These are phyloP conservation scores for Pharnaceum exiguum DNA, from an alignment of 148 eudicot genomes.

Conservation along the genomic window DNA sequence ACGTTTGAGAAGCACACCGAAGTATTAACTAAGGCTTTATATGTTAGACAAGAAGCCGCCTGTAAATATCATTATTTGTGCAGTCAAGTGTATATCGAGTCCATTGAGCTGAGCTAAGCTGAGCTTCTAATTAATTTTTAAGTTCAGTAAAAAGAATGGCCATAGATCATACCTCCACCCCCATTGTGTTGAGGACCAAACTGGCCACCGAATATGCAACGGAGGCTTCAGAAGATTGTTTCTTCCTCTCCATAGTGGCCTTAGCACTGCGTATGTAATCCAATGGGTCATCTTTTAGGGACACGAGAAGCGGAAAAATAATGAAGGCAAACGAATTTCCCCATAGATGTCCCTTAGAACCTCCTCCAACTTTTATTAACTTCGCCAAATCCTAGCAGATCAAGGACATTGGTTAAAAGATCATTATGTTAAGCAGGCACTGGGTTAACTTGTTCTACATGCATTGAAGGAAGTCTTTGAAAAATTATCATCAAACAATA, in stretches of 20 bases:
- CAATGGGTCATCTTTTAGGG: conserved; percentile 43
- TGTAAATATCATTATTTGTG: neutral
- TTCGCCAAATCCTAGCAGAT: conserved; percentile 56
- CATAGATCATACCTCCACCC: conserved; percentile 34
- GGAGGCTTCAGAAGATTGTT: conserved; percentile 53
- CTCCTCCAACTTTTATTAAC: conserved; percentile 44
- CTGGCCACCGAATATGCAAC: conserved; percentile 15
- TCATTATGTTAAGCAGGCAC: too few species aligned
- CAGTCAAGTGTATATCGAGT: neutral
- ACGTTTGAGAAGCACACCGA: conserved; percentile 62
- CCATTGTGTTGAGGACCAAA: conserved; percentile 32
- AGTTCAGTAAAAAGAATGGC: too few species aligned
- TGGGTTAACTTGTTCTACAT: too few species aligned
- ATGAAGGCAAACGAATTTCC: conserved; percentile 55
- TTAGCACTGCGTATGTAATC: conserved; percentile 49
- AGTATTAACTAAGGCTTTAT: conserved; percentile 20
- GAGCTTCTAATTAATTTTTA: neutral
- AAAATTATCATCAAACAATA: too few species aligned
- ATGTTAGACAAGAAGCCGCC: conserved; percentile 20
- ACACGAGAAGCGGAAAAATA: conserved; percentile 46
- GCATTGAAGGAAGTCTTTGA: too few species aligned
- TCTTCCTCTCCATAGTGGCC: conserved; percentile 48
- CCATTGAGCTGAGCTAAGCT: neutral
- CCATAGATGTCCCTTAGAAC: conserved; percentile 38
- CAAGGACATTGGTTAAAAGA: neutral